Conservation (phyloP, 1,284 basidiomycete genomes). For the Calocybe gambosa region DNA sequence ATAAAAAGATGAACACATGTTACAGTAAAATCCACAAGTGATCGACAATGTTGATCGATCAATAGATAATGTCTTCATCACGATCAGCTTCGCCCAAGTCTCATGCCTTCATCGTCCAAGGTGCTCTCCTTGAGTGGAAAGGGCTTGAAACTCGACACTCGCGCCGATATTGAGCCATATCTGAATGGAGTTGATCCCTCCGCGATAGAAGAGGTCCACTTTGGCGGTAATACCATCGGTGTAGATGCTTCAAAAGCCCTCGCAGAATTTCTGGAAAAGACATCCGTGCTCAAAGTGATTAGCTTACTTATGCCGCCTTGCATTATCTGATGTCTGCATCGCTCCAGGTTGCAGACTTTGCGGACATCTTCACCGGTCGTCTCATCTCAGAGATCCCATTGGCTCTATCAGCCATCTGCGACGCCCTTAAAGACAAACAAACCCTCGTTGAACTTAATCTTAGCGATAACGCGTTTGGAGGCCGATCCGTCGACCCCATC, state of each 20-base stretch:
- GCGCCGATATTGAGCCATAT: conserved; percentile 76
- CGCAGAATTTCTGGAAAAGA: conserved; percentile 72
- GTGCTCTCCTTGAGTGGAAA: conserved; percentile 60
- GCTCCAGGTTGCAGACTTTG: conserved; percentile 84
- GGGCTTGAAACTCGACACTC: conserved; percentile 79
- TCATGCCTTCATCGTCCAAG: conserved; percentile 21
- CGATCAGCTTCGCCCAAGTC: background rate
- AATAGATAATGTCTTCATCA: background rate
- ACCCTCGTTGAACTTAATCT: conserved; percentile 86
- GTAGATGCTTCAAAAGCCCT: conserved; percentile 87
- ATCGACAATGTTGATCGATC: background rate
- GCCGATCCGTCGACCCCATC: conserved; percentile 92
- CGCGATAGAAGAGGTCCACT: conserved; percentile 81
- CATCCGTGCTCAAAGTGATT: conserved; percentile 68
- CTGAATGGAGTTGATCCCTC: conserved; percentile 64
- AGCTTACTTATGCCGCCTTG: conserved; percentile 8
- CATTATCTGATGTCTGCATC: background rate
- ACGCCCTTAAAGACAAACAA: conserved; percentile 76
- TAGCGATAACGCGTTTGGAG: conserved; percentile 96
- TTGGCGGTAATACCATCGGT: conserved; percentile 96
- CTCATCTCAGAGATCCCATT: conserved; percentile 94
- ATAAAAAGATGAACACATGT: too few relatives aligned
- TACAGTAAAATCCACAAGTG: too few relatives aligned
- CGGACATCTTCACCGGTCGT: conserved; percentile 97
- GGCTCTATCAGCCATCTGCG: conserved; percentile 85